These are phyloP conservation scores for Metarhizium anisopliae DNA, from an alignment of 2,329 filamentous ascomycete genomes.

Conservation along the genomic window DNA sequence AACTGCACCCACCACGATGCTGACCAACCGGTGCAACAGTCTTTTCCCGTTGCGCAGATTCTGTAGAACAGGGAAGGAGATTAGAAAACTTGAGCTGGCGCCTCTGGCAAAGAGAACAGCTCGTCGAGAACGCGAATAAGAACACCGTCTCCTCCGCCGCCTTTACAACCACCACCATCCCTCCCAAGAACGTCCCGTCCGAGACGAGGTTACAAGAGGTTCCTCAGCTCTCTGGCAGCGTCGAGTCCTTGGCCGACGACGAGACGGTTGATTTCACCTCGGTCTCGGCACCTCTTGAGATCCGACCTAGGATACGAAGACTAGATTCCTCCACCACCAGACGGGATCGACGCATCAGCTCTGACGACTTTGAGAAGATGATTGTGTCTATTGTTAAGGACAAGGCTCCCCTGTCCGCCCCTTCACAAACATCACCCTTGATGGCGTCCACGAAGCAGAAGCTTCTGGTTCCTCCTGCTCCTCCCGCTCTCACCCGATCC, in stretches of 20 bases:
- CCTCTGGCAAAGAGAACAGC: constrained; percentile 76
- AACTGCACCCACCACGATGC: constrained; percentile 12
- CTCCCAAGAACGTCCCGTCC: constrained; percentile 41
- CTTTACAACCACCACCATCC: constrained; percentile 28
- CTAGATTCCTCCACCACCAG: constrained; percentile 66
- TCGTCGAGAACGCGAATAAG: constrained; percentile 65
- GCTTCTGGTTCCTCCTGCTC: constrained; percentile 16
- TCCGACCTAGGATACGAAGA: constrained; percentile 59
- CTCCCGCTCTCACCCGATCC: constrained; percentile 28
- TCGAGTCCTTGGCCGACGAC: constrained; percentile 65
- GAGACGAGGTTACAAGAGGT: constrained; percentile 40
- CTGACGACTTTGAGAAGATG: constrained; percentile 87
- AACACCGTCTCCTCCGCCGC: constrained; percentile 30
- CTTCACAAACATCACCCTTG: constrained; percentile 18
- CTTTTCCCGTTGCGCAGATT: constrained; percentile 89
- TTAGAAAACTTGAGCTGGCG: constrained; percentile 95
- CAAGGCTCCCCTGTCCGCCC: constrained; percentile 49
- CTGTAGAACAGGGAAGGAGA: constrained; percentile 83
- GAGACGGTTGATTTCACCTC: constrained; percentile 51
- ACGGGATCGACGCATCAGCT: constrained; percentile 86
- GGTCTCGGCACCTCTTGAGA: constrained; percentile 47
- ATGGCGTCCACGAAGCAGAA: constrained; percentile 35
- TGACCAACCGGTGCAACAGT: constrained; percentile 44
- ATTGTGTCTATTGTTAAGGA: constrained; percentile 88
- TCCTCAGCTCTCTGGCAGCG: constrained; percentile 67